A percentile compares a stretch with the other conserved stretches of the same genome.
Conservation (phyloP, 1,284 basidiomycete species). For the Fistulinella cinereoalba region DNA sequence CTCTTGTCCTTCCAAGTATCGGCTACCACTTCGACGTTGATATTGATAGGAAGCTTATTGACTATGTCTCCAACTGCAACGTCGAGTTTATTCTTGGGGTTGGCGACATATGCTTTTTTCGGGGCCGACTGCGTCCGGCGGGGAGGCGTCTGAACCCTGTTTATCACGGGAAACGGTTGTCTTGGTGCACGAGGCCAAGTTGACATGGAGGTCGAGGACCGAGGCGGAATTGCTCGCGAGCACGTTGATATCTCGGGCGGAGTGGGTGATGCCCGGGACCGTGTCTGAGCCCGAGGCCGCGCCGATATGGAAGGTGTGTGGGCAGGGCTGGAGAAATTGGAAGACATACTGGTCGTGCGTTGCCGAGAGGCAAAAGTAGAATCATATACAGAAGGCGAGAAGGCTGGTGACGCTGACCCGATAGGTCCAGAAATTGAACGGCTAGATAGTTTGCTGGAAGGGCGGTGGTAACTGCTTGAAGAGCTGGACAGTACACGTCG, state of each 20-base stretch:
- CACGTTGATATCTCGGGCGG: constrained; percentile 50
- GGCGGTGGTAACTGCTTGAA: constrained; percentile 38
- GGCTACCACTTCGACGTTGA: constrained; percentile 80
- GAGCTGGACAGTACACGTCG: constrained; percentile 51
- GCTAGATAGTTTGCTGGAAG: constrained; percentile 30
- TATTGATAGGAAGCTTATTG: constrained; percentile 82
- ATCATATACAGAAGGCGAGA: constrained; percentile 45
- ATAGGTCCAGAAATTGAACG: constrained; percentile 37
- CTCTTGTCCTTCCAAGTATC: constrained; percentile 87
- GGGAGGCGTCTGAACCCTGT: constrained; percentile 45
- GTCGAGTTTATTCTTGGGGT: constrained; percentile 87
- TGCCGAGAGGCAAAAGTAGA: constrained; percentile 81
- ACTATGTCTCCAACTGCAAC: constrained; percentile 89
- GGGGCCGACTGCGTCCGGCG: constrained; percentile 36
- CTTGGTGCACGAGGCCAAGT: constrained; percentile 70
- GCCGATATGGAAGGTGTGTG: constrained; percentile 35
- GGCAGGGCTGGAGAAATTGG: constrained; percentile 36
- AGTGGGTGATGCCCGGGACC: constrained; percentile 54
- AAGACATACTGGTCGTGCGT: constrained; percentile 63
- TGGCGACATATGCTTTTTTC: constrained; percentile 74
- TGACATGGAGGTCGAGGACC: constrained; percentile 47
- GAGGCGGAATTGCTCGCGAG: constrained; percentile 42
- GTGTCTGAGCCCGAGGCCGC: constrained; percentile 43
- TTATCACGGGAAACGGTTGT: constrained; percentile 47
- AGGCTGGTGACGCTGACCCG: constrained; percentile 22